Evolutionary conservation across 2,329 filamentous ascomycete genomes (phyloP).

Genomic region (Penicillium griseofulvum): DNA sequence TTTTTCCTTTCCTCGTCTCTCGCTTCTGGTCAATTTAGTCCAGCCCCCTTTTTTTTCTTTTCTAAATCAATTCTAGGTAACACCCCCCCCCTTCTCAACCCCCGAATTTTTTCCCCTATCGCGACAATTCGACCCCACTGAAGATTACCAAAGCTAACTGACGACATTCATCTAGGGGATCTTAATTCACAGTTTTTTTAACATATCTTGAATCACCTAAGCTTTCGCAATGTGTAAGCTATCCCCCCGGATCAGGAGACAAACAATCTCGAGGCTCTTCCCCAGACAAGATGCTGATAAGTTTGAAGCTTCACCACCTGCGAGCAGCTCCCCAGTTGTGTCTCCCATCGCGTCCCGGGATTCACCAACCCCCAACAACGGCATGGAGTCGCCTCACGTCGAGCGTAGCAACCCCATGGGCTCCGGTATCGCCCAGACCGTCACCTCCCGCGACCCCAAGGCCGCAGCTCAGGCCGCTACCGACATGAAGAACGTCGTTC

Average conservation of each 20-base stretch:
- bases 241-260: neutral
- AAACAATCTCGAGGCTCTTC: neutral
- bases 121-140: slow-evolving; percentile 13
- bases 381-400: slow-evolving; percentile 54
- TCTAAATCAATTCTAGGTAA: slow-evolving; percentile 15
- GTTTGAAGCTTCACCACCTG: slow-evolving; percentile 36
- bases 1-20: slow-evolving; percentile 22
- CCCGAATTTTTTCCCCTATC: slow-evolving; percentile 10
- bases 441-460: slow-evolving; percentile 65
- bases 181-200: slow-evolving; percentile 20
- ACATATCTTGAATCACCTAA: slow-evolving; percentile 21
- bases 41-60: slow-evolving; percentile 13
- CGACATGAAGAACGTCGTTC: slow-evolving; percentile 91
- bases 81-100: slow-evolving; percentile 7
- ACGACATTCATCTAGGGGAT: slow-evolving; percentile 29
- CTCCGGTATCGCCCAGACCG: slow-evolving; percentile 55
- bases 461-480: slow-evolving; percentile 54
- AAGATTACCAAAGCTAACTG: slow-evolving; percentile 3
- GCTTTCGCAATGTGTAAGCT: slow-evolving; percentile 42
- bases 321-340: slow-evolving; percentile 34
- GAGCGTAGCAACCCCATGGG: slow-evolving; percentile 60
- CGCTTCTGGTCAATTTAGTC: slow-evolving; percentile 16
- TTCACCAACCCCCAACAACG: slow-evolving; percentile 47
- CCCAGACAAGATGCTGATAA: slow-evolving; percentile 21
- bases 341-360: slow-evolving; percentile 34